Percentiles rank a stretch among this genome's conserved stretches.
Evolutionary conservation across 345 rosid genomes (phyloP).

Genomic region (Eucalyptus victrix): DNA sequence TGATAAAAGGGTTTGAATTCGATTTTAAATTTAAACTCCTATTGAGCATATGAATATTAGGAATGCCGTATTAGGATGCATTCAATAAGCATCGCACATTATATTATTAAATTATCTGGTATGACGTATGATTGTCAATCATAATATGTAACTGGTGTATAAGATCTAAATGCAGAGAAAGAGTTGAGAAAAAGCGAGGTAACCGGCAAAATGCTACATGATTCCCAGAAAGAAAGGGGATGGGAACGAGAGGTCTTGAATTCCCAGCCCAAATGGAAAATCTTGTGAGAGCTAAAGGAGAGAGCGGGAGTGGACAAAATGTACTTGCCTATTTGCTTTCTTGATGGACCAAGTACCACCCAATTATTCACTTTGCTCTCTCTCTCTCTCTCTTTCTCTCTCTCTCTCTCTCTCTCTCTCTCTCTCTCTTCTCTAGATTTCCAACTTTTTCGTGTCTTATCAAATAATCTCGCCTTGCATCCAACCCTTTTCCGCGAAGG

Average conservation of each 20-base stretch:
- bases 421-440: neutral
- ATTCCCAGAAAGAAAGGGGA: neutral
- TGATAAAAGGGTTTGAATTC: neutral
- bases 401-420: neutral
- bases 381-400: too few species aligned
- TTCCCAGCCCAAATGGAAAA: neutral
- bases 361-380: neutral
- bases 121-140: neutral
- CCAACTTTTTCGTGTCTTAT: neutral
- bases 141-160: neutral
- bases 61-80: fast-evolving
- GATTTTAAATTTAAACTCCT: neutral
- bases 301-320: neutral
- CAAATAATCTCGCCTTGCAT: neutral
- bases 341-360: neutral
- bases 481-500: neutral
- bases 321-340: neutral
- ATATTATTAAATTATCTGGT: neutral
- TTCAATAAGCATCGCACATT: neutral
- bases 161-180: neutral
- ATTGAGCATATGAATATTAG: neutral
- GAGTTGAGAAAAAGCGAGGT: neutral
- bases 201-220: neutral
- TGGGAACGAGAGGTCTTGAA: neutral
- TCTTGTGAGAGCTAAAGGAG: neutral